Conservation (phyloP, 805 yeast species). For the Cyberlindnera saturnus region DNA sequence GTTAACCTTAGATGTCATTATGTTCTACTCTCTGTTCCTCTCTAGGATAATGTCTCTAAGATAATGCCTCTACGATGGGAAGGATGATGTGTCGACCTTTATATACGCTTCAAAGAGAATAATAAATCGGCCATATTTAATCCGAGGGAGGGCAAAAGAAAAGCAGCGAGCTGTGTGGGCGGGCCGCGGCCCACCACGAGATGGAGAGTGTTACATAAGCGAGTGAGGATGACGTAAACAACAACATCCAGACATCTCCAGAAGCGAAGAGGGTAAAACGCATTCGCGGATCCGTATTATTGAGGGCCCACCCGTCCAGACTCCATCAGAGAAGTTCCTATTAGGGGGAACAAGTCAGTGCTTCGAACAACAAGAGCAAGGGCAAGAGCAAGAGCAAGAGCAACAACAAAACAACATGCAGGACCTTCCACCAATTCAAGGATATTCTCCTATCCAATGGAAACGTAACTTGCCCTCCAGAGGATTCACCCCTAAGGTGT, state of each 20-base stretch:
- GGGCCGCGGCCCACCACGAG: no score
- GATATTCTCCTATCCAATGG: constrained; percentile 86
- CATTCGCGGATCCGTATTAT: no score
- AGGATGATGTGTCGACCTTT: neutral
- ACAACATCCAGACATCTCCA: no score
- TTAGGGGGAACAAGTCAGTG: neutral
- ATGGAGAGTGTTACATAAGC: no score
- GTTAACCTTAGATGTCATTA: constrained; percentile 39
- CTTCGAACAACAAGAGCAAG: neutral
- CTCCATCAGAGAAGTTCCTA: no score
- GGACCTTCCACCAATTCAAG: constrained; percentile 83
- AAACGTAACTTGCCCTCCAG: constrained; percentile 79
- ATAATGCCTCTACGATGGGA: neutral
- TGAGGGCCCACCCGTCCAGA: neutral
- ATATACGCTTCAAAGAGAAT: neutral
- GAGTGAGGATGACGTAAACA: no score
- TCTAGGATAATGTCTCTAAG: no score
- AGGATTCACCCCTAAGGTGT: constrained; percentile 75
- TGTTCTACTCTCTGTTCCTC: constrained; percentile 1
- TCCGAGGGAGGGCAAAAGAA: neutral
- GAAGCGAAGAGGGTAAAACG: no score
- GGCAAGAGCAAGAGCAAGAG: neutral
- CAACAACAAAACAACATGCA: constrained; percentile 29
- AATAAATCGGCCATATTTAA: neutral
- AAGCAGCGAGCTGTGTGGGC: neutral